Percentiles rank a stretch among this genome's conserved stretches.
Evolutionary conservation across 2,329 filamentous ascomycete species (phyloP).

Genomic region (Phaeosphaeriaceae sp.): DNA sequence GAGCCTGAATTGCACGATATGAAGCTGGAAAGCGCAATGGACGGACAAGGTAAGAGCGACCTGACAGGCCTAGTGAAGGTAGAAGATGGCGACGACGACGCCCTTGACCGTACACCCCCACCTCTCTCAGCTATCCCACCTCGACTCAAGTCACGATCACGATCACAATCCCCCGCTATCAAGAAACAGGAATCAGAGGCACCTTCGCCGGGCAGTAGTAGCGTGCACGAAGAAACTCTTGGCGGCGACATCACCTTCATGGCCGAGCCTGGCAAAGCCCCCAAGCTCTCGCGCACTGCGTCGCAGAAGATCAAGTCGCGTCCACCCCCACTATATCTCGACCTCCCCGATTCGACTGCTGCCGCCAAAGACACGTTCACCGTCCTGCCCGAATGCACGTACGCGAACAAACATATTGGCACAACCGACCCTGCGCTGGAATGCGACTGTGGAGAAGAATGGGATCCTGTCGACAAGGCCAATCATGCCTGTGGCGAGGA

Average conservation of each 20-base stretch:
- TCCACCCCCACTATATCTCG: constrained; percentile 70
- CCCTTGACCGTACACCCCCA: constrained; percentile 26
- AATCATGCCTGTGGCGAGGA: constrained; percentile 94
- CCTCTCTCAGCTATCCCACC: constrained; percentile 38
- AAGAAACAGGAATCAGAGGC: constrained; percentile 39
- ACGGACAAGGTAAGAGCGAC: constrained; percentile 24
- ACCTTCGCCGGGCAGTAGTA: constrained; percentile 47
- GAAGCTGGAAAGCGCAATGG: constrained; percentile 50
- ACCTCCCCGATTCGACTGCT: constrained; percentile 78
- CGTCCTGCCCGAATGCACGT: constrained; percentile 83
- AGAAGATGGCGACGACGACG: constrained; percentile 27
- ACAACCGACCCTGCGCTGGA: constrained; percentile 91
- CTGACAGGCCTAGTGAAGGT: constrained; percentile 28
- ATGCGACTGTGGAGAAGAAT: constrained; percentile 94
- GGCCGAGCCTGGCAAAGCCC: constrained; percentile 66
- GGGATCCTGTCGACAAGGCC: constrained; percentile 62
- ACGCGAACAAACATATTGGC: constrained; percentile 89
- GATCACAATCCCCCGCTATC: constrained; percentile 40
- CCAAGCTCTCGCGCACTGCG: constrained; percentile 75
- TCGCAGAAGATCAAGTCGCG: constrained; percentile 72
- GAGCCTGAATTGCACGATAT: constrained; percentile 55
- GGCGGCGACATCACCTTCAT: constrained; percentile 68
- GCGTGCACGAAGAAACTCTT: constrained; percentile 60
- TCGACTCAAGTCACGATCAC: constrained; percentile 35
- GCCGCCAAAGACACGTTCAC: constrained; percentile 80